Base-by-base conservation (phyloP, 31 red algal genomes). In the Asparagopsis taxiformis region DNA sequence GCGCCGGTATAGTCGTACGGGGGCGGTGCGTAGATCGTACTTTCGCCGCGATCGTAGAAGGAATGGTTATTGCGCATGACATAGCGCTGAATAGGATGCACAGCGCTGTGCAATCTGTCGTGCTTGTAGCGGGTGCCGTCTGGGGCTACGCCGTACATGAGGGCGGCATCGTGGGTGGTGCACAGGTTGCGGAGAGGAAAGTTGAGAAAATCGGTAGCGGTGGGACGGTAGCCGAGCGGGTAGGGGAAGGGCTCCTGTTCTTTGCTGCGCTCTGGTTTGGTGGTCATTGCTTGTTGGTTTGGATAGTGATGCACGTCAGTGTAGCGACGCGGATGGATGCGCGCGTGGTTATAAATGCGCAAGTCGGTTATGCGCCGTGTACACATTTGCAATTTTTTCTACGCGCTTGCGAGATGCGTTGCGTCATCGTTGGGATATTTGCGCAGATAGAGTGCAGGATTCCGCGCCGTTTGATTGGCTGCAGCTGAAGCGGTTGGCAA, bases 31-130 rank as follows among this genome's bases (percentile, higher is more conserved):
- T 43, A 79, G 30, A 79, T 41, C 3, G 53, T 70, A 28, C 58
- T 79, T 36, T 79, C 58, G 8, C 75, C 75, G 35, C 75, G 75
- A 51, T 79, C 75, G 32, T 43, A 64, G 20, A 79, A 38, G 1
- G 59, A 53, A 17, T 31, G 58, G 1, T 70, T 50, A 36, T 79
- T 79, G 23, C 65, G 58, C 3, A 79, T 79, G 59, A 79, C 39
- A 36, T 79, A 79, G 16, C n/a, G 55, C 55, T 79, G 75, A 34
- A 79, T 28, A 36, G 75, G 75, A 65, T 59, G 39, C 11, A 61
- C 26, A 1, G 34, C 15, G 24, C 48, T 38, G 49, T 30, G 64
- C 28, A 46, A 32, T 16, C 20, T 31, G 1, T 4, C 1, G 23
- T 74, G 23, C 25, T 29, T 1, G 16, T 1, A 8, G 23, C 70